Base-by-base conservation (phyloP, 352 stramenopile genomes). In the Globisporangium polare region DNA sequence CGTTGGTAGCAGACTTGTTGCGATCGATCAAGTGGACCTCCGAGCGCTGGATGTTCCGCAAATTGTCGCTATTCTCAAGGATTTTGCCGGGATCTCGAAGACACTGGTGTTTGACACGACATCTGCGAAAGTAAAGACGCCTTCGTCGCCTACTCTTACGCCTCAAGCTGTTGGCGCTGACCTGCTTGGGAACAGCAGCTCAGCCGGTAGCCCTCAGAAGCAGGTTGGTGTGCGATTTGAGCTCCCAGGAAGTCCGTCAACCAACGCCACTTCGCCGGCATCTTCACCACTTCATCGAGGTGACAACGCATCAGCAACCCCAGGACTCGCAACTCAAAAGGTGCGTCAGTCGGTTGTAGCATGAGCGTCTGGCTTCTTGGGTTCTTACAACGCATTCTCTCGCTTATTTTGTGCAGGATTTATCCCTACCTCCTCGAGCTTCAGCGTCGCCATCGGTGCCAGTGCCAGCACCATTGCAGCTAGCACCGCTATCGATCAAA, bases 11-110 rank as follows among this genome's bases (percentile, higher is more conserved):
- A 62, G 68, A n/a, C 62, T 89, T 9, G 61, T 86, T 27, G 77
- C 69, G 0, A 71, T 89, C 37, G 74, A 89, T 22, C 45, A 63
- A 17, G 55, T 83, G 9, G 69, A 89, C 43, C 53, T 88, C 12
- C 76, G 69, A 37, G 65, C 67, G 2, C 51, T 84, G 29, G 55
- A 63, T 1, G 33, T 87, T 20, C 52, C 67, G 9, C 64, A 84
- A 1, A 69, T 88, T 3, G 62, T 70, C 3, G 58, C 18, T 1
- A 68, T 81, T 18, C 51, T 88, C 4, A 65, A 68, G 22, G 65
- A 68, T 20, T 62, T 87, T 33, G 54, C 66, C 1, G 65, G 51
- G 3, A 35, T 66, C 3, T 7, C 60, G 5, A 76, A 72, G 29
- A 66, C 53, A 2, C 45, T 89, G 9, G 61, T 71, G 17, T 89